phyloP scores from a whole-genome alignment of 352 stramenopile genomes.

The Pythium rhizo-oryzae region DNA sequence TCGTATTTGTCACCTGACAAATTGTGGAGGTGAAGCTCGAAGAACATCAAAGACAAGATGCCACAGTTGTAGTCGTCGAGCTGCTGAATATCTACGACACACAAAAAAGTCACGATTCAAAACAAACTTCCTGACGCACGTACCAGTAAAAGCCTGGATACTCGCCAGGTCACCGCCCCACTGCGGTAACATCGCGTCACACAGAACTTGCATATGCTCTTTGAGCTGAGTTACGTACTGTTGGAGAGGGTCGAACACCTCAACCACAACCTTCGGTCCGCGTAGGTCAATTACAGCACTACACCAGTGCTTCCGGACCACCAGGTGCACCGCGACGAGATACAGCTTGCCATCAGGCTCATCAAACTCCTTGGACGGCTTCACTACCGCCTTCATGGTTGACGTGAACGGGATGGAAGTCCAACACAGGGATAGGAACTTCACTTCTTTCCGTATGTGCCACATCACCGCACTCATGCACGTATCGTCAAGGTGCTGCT shows the following conservation, averaged over 20 bases:
- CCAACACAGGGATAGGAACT: not conserved
- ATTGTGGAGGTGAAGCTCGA: constrained; percentile 2
- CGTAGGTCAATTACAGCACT: not conserved
- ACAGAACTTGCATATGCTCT: not conserved
- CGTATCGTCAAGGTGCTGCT: not conserved
- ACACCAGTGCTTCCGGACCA: not conserved
- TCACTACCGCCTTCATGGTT: not conserved
- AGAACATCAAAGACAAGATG: constrained; percentile 3
- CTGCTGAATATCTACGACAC: constrained; percentile 1
- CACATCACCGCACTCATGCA: constrained; percentile 5
- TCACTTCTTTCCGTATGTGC: not conserved
- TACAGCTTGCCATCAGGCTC: constrained; percentile 1
- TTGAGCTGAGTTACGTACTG: not conserved
- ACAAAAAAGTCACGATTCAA: not conserved
- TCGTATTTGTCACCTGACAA: no score
- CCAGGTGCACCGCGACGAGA: constrained; percentile 3
- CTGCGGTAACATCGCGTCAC: not conserved
- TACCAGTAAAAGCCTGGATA: not conserved
- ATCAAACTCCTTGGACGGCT: not conserved
- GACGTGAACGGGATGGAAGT: not conserved
- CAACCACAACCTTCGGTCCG: not conserved
- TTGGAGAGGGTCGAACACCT: constrained; percentile 8
- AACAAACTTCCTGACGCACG: not conserved
- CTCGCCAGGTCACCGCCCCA: not conserved
- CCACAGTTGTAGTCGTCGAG: constrained; percentile 11